Conservation (phyloP, 2,329 filamentous ascomycete species). For the Hymenoscyphus linearis region DNA sequence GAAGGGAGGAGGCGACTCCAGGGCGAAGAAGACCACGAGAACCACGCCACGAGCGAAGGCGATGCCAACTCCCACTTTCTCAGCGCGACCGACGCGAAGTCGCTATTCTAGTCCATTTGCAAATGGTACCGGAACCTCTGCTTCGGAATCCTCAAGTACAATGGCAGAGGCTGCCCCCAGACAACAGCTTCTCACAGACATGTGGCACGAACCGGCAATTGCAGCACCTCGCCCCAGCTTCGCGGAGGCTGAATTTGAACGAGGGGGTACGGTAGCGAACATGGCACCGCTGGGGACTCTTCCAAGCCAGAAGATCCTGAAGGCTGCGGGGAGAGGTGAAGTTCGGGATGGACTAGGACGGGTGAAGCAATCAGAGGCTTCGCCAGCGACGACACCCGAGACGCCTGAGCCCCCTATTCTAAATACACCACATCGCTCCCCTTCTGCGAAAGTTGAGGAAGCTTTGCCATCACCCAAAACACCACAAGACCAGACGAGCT, state of each 20-base stretch:
- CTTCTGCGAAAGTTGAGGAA: constrained; percentile 15
- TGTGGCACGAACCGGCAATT: constrained; percentile 53
- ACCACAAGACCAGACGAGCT: constrained; percentile 16
- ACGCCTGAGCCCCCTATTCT: constrained; percentile 22
- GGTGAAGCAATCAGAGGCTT: constrained; percentile 24
- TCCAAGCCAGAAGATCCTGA: constrained; percentile 58
- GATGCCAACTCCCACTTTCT: constrained; percentile 22
- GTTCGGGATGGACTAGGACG: constrained; percentile 13
- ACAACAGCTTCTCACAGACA: constrained; percentile 31
- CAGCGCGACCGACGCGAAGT: constrained; percentile 25
- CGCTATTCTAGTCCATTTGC: constrained; percentile 28
- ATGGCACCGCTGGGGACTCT: constrained; percentile 77
- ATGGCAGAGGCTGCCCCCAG: constrained; percentile 14
- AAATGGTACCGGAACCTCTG: constrained; percentile 13
- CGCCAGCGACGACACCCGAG: constrained; percentile 22
- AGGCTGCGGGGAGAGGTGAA: constrained; percentile 30
- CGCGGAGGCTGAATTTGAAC: constrained; percentile 66
- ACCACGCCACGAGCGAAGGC: constrained; percentile 21
- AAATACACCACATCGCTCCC: constrained; percentile 13
- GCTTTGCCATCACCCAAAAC: constrained; percentile 8
- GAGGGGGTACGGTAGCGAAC: constrained; percentile 71
- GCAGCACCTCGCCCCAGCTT: constrained; percentile 60
- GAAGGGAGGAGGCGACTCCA: constrained; percentile 11
- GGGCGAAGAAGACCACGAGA: constrained; percentile 5
- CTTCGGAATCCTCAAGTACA: constrained; percentile 7